Evolutionary conservation across 2,329 filamentous ascomycete genomes (phyloP), one percentile per base, ranked within the genome.

Genomic region (Lomentospora prolificans): DNA sequence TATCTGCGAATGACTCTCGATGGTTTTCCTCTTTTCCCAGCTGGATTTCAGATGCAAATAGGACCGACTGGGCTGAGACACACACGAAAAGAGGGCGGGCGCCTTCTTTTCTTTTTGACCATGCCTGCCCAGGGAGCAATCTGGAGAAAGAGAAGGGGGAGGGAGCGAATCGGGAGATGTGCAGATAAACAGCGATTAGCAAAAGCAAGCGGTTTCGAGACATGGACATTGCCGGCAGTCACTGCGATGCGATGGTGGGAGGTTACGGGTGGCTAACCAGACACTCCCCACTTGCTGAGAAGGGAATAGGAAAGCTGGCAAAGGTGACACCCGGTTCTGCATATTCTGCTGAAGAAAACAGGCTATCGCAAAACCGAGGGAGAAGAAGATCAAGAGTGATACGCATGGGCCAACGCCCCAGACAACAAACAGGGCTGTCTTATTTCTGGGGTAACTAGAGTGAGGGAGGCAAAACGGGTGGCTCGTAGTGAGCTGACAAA

Each of bases 21-120:
- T 33, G 30, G 7, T 33, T 5, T 48, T 17, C 6, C 44, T 48
- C 22, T 22, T 10, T 22, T 9, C 17, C 10, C 22, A 48, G n/a
- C 10, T 22, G 22, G 22, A 9, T 6, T 10, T 10, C 44, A 48
- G 17, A 25, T 19, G 10, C 44, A n/a, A 48, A 25, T 10, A 22
- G 44, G 44, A 48, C 44, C 44, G 44, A 48, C 44, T 48, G 44
- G 6, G 22, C 22, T 48, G 22, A 48, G 44, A 48, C 44, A 48
- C 22, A 31, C n/a, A 41, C 7, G 19, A 41, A 17, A 41, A 41
- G 19, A 17, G n/a, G 9, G 19, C n/a, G 36, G 36, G 19, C n/a
- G n/a, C n/a, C n/a, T n/a, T n/a, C n/a, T n/a, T n/a, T n/a, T n/a
- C n/a, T n/a, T n/a, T n/a, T n/a, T n/a, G n/a, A n/a, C n/a, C n/a